A percentile compares a stretch with the other conserved stretches of the same genome.
These are phyloP conservation scores for Cystofilobasidium macerans DNA, from an alignment of 768 basidiomycete species.

Conservation along the genomic window DNA sequence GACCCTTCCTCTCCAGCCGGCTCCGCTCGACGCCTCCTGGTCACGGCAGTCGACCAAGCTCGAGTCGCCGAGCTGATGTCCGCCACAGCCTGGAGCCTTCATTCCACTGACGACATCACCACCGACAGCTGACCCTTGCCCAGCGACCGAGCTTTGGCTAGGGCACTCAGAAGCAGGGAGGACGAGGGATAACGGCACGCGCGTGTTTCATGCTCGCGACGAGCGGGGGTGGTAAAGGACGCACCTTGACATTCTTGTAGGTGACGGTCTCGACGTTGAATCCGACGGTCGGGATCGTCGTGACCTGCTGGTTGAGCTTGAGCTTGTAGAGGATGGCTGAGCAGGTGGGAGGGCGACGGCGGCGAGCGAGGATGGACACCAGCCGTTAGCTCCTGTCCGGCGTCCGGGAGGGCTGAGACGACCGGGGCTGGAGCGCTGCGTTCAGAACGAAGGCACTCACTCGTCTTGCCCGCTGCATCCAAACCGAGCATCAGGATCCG, in stretches of 20 bases:
- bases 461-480: slow-evolving; percentile 97
- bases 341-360: not conserved
- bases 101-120: no score
- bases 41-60: no score
- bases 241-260: slow-evolving; percentile 72
- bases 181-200: no score
- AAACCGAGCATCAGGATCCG: slow-evolving; percentile 89
- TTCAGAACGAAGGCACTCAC: slow-evolving; percentile 47
- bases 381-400: not conserved
- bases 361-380: not conserved
- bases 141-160: no score
- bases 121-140: no score
- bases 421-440: slow-evolving; percentile 5
- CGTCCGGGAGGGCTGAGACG: not conserved
- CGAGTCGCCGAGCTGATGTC: no score
- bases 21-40: no score
- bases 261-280: slow-evolving; percentile 99
- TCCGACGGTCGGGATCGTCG: slow-evolving; percentile 95
- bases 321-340: slow-evolving; percentile 91
- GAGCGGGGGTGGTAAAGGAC: slow-evolving; percentile 1
- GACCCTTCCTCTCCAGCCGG: no score
- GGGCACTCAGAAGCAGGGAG: no score
- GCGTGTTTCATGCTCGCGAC: no score
- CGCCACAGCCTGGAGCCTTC: no score
- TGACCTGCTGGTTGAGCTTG: slow-evolving; percentile 96